A percentile compares a stretch with the other conserved stretches of the same genome.
phyloP scores from a whole-genome alignment of 2,329 filamentous ascomycete species.

The Pseudomassariella vexata region DNA sequence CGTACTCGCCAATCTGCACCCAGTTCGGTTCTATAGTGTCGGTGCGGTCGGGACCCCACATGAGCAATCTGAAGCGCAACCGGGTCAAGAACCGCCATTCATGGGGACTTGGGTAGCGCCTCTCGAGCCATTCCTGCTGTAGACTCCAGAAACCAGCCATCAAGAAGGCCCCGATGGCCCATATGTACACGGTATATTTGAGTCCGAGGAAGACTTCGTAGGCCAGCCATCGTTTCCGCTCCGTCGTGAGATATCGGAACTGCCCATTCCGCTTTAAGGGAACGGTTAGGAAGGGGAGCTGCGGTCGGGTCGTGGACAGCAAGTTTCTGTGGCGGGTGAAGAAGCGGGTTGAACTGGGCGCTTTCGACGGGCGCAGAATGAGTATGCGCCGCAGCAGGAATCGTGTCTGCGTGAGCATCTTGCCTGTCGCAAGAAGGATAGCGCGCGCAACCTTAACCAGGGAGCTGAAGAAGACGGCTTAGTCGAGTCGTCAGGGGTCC shows the following conservation, averaged over 20 bases:
- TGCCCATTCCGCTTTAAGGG: slow-evolving; percentile 41
- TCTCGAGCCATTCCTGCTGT: slow-evolving; percentile 70
- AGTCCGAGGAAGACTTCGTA: slow-evolving; percentile 64
- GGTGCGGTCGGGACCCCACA: slow-evolving; percentile 51
- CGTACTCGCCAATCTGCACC: slow-evolving; percentile 57
- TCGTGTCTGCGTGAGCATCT: slow-evolving; percentile 14
- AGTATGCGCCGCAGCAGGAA: slow-evolving; percentile 14
- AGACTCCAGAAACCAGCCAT: slow-evolving; percentile 59
- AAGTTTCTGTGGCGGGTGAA: slow-evolving; percentile 56
- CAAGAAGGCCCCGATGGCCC: slow-evolving; percentile 55
- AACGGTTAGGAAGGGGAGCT: slow-evolving; percentile 45
- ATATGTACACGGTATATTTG: slow-evolving; percentile 62
- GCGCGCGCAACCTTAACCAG: neutral
- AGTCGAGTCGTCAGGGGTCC: no score
- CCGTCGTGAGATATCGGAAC: slow-evolving; percentile 72
- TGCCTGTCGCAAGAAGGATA: slow-evolving; percentile 5
- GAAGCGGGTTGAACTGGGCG: slow-evolving; percentile 20
- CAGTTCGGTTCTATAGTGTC: slow-evolving; percentile 57
- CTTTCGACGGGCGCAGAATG: slow-evolving; percentile 9
- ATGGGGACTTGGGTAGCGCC: slow-evolving; percentile 70
- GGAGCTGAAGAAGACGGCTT: neutral
- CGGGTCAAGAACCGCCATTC: slow-evolving; percentile 75
- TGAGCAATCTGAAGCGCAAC: slow-evolving; percentile 60
- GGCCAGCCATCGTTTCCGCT: slow-evolving; percentile 64
- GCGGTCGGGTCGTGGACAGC: slow-evolving; percentile 32